phyloP scores from a whole-genome alignment of 345 rosid genomes.

The Dovyalis caffra region DNA sequence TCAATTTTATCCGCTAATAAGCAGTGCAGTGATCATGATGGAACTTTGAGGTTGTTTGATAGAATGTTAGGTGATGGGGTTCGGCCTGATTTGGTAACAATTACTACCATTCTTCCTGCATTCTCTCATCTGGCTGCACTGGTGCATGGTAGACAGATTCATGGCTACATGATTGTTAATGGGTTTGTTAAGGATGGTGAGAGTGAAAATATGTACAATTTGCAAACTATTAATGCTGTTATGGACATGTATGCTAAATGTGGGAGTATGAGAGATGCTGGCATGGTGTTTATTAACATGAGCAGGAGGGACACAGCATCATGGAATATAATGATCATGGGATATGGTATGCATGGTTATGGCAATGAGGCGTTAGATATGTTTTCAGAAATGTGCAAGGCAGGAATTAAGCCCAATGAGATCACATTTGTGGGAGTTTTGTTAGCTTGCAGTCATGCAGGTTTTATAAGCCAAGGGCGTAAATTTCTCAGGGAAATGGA shows the following conservation, averaged over 20 bases:
- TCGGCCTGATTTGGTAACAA: conserved; percentile 9
- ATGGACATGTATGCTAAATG: conserved; percentile 68
- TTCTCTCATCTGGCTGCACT: conserved; percentile 50
- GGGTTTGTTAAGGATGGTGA: conserved; percentile 35
- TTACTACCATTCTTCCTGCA: conserved; percentile 5
- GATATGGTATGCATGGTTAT: conserved; percentile 56
- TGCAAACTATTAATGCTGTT: conserved; percentile 39
- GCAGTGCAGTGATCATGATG: conserved; percentile 3
- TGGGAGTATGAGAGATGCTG: conserved; percentile 55
- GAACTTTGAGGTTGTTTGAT: background rate
- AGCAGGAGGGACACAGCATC: conserved; percentile 50
- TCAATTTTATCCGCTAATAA: background rate
- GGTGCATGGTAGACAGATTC: conserved; percentile 53
- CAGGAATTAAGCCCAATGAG: conserved; percentile 44
- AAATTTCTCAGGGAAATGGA: conserved; percentile 43
- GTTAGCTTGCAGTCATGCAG: conserved; percentile 67
- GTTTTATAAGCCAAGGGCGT: conserved; percentile 47
- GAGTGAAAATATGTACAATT: conserved; percentile 16
- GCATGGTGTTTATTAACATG: conserved; percentile 41
- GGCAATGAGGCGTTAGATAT: conserved; percentile 48
- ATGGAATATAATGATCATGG: conserved; percentile 65
- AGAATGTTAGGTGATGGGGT: conserved; percentile 1
- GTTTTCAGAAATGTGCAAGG: conserved; percentile 45
- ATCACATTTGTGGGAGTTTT: conserved; percentile 57
- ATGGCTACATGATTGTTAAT: conserved; percentile 40